Evolutionary conservation across 2,329 filamentous ascomycete species (phyloP), one percentile per base, ranked within the genome.

Genomic region (Xylaria sp.): DNA sequence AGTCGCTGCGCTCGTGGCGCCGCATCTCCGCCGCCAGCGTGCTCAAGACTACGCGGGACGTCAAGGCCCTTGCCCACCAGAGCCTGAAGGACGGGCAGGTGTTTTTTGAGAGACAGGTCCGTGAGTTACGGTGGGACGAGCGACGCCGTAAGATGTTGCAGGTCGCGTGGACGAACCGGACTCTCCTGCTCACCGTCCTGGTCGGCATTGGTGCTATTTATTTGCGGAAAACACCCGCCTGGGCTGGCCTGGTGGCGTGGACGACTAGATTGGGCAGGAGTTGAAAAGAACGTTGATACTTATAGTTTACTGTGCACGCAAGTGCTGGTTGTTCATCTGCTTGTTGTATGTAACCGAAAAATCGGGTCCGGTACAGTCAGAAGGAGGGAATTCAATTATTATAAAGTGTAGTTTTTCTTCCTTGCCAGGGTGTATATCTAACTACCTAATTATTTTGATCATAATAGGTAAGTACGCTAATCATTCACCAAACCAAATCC

Each of bases 31-130:
- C 76, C 6, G 85, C 85, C 61, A 97, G 93, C 74, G 92, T 92
- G 7, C 83, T 99, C 54, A 97, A 96, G 76, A 97, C 93, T 1
- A 90, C 90, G 0, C 83, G 85, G 11, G 79, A 85, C 71, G 72
- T 81, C 49, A 73, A 79, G 43, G 74, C 74, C 37, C 80, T 85
- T 48, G 74, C 80, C 5, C 74, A 75, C 27, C 86, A 92, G 72
- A 85, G 83, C 0, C 75, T 91, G 33, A 77, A 83, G 29, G 85
- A 94, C 40, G 94, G 92, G 2, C 80, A 87, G 63, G 74, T 72
- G 4, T 84, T 88, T 62, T 94, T 97, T 69, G 78, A 85, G 38
- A 82, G 82, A 66, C 94, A 98, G 74, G 86, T 87, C 3, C 81
- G 79, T 57, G 89, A 96, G 70, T 78, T 98, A n/a, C 78, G 81